Conservation (phyloP, 257 asterid species). For the Solanum dulcamara region DNA sequence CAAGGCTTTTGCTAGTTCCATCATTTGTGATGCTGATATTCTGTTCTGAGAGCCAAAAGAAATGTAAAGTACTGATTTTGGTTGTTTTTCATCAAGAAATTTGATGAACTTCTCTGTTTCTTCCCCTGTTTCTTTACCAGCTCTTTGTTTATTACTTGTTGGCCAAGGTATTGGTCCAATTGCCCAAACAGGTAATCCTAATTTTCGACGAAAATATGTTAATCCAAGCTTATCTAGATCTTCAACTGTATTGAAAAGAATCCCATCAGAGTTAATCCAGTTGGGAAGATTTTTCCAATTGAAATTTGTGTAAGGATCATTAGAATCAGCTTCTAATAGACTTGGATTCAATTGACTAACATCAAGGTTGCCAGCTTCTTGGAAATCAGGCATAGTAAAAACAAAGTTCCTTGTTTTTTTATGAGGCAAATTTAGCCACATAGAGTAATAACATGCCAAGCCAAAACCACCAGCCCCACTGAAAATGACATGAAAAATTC, state of each 20-base stretch:
- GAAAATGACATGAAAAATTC: constrained; percentile 14
- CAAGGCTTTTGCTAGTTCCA: constrained; percentile 23
- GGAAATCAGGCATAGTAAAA: constrained; percentile 19
- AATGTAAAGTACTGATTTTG: constrained; percentile 22
- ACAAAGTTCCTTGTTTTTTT: not conserved
- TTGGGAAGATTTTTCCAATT: not conserved
- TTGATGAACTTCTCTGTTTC: constrained; percentile 7
- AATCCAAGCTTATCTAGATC: constrained; percentile 17
- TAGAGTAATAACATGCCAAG: constrained; percentile 10
- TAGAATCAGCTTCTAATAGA: not conserved
- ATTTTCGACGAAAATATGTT: constrained; percentile 10
- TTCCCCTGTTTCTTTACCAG: constrained; percentile 6
- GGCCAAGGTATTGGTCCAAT: constrained; percentile 18
- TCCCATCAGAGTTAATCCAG: constrained; percentile 27
- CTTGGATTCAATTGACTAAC: not conserved
- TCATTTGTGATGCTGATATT: constrained; percentile 10
- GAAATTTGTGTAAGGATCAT: constrained; percentile 6
- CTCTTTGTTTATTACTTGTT: not conserved
- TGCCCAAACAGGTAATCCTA: constrained; percentile 10
- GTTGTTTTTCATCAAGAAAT: constrained; percentile 22
- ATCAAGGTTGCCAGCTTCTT: constrained; percentile 1
- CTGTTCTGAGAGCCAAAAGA: constrained; percentile 35
- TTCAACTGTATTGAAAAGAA: constrained; percentile 28
- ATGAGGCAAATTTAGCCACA: constrained; percentile 20
- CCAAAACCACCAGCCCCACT: constrained; percentile 26